Evolutionary conservation across 257 asterid genomes (phyloP).

Genomic region (Verbascum thapsus): DNA sequence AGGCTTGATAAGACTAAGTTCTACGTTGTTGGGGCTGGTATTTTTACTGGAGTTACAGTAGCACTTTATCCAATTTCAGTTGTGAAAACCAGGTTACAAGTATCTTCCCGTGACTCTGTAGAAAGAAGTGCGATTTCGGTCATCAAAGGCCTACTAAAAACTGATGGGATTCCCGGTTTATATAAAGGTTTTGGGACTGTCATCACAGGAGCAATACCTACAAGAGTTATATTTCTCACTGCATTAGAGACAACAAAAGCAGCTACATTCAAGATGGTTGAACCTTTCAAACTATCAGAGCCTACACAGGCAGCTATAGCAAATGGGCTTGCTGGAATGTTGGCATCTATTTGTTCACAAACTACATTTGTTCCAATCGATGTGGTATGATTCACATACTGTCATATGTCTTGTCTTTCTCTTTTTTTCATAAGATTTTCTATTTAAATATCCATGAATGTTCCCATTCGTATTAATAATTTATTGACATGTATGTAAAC

Average conservation of each 20-base stretch:
- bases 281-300: slow-evolving; percentile 75
- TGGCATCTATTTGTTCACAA: slow-evolving; percentile 83
- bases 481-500: no score
- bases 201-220: slow-evolving; percentile 83
- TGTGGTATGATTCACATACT: slow-evolving; percentile 62
- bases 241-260: slow-evolving; percentile 84
- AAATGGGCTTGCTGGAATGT: slow-evolving; percentile 89
- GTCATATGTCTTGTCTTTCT: slow-evolving; percentile 17
- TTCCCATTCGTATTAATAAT: no score
- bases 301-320: slow-evolving; percentile 91
- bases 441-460: no score
- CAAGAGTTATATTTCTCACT: slow-evolving; percentile 86
- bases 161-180: slow-evolving; percentile 81
- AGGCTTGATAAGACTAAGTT: slow-evolving; percentile 89
- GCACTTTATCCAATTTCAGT: slow-evolving; percentile 92
- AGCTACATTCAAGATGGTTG: slow-evolving; percentile 65
- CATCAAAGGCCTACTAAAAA: slow-evolving; percentile 63
- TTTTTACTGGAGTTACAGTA: slow-evolving; percentile 75
- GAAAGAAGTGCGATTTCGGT: slow-evolving; percentile 76
- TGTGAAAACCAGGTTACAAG: slow-evolving; percentile 90
- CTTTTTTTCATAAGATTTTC: no score
- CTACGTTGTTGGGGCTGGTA: slow-evolving; percentile 88
- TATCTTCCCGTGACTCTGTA: slow-evolving; percentile 54
- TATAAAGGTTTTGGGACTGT: slow-evolving; percentile 91
- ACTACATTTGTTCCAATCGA: slow-evolving; percentile 87